Conservation (phyloP, 176 grass and related monocot genomes). For the Oryza punctata region DNA sequence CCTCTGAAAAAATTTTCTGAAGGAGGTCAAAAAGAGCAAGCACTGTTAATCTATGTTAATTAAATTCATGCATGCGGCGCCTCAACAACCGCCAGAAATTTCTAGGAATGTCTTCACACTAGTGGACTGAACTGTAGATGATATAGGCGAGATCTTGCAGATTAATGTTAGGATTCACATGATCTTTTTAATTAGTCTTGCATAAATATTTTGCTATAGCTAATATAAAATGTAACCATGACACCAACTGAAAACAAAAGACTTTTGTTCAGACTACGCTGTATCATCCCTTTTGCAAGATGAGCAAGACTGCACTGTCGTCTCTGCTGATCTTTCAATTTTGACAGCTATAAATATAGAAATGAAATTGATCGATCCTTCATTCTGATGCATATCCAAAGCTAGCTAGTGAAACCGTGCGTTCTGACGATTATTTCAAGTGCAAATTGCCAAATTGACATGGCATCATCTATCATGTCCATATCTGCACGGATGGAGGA, state of each 20-base stretch:
- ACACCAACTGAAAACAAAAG: conserved; percentile 3
- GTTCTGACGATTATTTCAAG: conserved; percentile 20
- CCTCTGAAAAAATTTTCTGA: not conserved
- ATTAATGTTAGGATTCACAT: not conserved
- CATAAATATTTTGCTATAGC: not conserved
- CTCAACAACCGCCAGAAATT: conserved; percentile 19
- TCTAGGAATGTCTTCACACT: conserved; percentile 29
- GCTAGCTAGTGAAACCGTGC: not conserved
- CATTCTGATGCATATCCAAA: conserved; percentile 38
- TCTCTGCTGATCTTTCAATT: conserved; percentile 1
- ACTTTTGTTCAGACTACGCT: conserved; percentile 9
- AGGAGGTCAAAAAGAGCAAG: not conserved
- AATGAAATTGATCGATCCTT: conserved; percentile 12
- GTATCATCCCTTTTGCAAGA: conserved; percentile 38
- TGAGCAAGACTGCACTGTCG: conserved; percentile 44
- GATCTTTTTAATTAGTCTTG: not conserved
- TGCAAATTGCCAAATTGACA: conserved; percentile 7
- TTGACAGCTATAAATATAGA: conserved; percentile 38
- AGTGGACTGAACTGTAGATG: conserved; percentile 3
- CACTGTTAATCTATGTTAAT: not conserved
- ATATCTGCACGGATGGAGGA: conserved; percentile 17
- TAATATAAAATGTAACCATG: not conserved
- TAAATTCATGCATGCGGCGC: not conserved
- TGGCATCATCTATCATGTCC: conserved; percentile 32
- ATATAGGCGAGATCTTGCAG: not conserved